Base-by-base conservation (phyloP, 306 rosid genomes). In the Delonix regia region DNA sequence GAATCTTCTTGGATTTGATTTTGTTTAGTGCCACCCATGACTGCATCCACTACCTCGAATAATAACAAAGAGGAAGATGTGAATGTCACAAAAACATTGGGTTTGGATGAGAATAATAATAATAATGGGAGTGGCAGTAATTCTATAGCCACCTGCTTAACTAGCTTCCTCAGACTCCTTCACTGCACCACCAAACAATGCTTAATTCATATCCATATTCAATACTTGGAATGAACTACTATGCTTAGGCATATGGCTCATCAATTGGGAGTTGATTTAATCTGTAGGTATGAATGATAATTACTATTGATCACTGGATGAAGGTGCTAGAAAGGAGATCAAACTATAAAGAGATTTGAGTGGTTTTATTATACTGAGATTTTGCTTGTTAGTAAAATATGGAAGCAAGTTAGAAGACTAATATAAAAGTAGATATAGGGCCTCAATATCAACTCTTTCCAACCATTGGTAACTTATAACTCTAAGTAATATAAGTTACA, bases 191-290 rank as follows among this genome's bases (percentile, higher is more conserved):
- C 73, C 95, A 90, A 28, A 73, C 88, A 81, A 83, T 87, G 83
- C 74, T 90, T 86, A 4, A 77, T 83, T 65, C 80, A 85, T 59
- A 57, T 81, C 83, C 91, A 3, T 85, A 80, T 52, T 89, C 83
- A 61, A 82, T 88, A 38, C 78, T 85, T 22, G 97, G 90, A 8
- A 89, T 86, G 86, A 89, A 94, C 72, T 94, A 97, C 97, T 90
- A 84, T 78, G 72, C 92, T 74, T 47, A 15, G 48, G 16, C 48
- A 11, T 45, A 13, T 14, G 4, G 55, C 55, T 49, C 47, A 6
- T 59, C 81, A 68, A 77, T 62, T 80, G 69, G 34, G 48, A 6
- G 42, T 68, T 42, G 5, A 15, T 56, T 24, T 34, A n/a, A 4
- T 15, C 1, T 30, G 21, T 6, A 52, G 69, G 65, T 69, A 38